Conservation (phyloP, 2,329 filamentous ascomycete species). For the Camptophora hylomeconis region DNA sequence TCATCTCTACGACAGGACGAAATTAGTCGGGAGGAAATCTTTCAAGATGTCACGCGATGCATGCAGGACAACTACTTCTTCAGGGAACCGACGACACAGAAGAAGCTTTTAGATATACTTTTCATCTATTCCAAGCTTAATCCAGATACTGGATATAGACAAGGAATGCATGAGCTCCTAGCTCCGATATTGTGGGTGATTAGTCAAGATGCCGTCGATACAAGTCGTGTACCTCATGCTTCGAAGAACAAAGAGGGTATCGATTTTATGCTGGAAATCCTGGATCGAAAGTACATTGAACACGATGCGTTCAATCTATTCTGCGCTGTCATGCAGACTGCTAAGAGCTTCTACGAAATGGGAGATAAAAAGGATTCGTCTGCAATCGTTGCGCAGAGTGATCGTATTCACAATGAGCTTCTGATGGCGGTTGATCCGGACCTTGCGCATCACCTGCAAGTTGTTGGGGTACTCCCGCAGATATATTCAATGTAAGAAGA, state of each 20-base stretch:
- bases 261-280: slow-evolving; percentile 46
- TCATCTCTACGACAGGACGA: slow-evolving; percentile 76
- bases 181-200: slow-evolving; percentile 80
- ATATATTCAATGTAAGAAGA: slow-evolving; percentile 75
- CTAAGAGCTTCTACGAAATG: slow-evolving; percentile 76
- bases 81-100: slow-evolving; percentile 63
- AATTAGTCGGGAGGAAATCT: slow-evolving; percentile 70
- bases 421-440: slow-evolving; percentile 71
- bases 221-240: slow-evolving; percentile 22
- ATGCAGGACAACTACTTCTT: slow-evolving; percentile 88
- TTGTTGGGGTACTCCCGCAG: slow-evolving; percentile 84
- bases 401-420: slow-evolving; percentile 72
- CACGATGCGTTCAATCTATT: slow-evolving; percentile 86
- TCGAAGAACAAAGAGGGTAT: slow-evolving; percentile 27
- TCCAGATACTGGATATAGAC: slow-evolving; percentile 77
- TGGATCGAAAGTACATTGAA: slow-evolving; percentile 66
- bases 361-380: slow-evolving; percentile 40
- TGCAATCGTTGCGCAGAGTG: slow-evolving; percentile 73
- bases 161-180: slow-evolving; percentile 95
- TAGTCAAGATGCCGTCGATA: slow-evolving; percentile 64
- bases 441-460: slow-evolving; percentile 64
- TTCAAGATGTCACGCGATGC: slow-evolving; percentile 82
- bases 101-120: slow-evolving; percentile 71
- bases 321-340: slow-evolving; percentile 72
- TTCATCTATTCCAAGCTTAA: slow-evolving; percentile 94